Percentiles rank a stretch among this genome's conserved stretches.
Conservation (phyloP, 805 yeast genomes). For the Wickerhamiella musiphila region DNA sequence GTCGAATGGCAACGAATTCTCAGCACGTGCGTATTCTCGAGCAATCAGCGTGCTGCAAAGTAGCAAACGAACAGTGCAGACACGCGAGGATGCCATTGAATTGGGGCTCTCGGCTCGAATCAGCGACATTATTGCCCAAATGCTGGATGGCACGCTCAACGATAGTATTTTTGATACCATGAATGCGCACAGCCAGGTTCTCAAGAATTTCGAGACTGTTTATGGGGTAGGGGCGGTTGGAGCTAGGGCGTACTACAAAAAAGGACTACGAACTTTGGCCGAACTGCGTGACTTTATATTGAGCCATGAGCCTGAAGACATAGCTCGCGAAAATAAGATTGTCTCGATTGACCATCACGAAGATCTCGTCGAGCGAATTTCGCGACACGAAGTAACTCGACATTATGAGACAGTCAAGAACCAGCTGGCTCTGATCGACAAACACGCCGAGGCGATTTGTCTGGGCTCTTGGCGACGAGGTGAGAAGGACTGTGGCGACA, state of each 20-base stretch:
- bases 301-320: conserved; percentile 15
- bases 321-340: conserved; percentile 19
- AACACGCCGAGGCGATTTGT: conserved; percentile 22
- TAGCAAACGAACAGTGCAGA: conserved; percentile 18
- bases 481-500: conserved; percentile 30
- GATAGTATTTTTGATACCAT: conserved; percentile 13
- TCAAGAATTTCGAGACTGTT: conserved; percentile 25
- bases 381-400: conserved; percentile 28
- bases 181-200: conserved; percentile 12
- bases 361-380: conserved; percentile 31
- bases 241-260: conserved; percentile 26
- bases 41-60: conserved; percentile 27
- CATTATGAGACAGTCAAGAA: conserved; percentile 25
- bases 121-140: conserved; percentile 30
- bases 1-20: conserved; percentile 23
- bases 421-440: conserved; percentile 21
- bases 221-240: conserved; percentile 33
- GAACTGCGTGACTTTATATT: conserved; percentile 23
- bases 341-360: conserved; percentile 30
- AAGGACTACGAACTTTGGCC: conserved; percentile 25
- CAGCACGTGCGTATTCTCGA: conserved; percentile 26
- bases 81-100: conserved; percentile 24
- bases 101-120: conserved; percentile 28
- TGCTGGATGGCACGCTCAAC: conserved; percentile 18
- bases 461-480: conserved; percentile 41